phyloP scores from a whole-genome alignment of 2,329 filamentous ascomycete genomes.

The Fusarium nurragi region DNA sequence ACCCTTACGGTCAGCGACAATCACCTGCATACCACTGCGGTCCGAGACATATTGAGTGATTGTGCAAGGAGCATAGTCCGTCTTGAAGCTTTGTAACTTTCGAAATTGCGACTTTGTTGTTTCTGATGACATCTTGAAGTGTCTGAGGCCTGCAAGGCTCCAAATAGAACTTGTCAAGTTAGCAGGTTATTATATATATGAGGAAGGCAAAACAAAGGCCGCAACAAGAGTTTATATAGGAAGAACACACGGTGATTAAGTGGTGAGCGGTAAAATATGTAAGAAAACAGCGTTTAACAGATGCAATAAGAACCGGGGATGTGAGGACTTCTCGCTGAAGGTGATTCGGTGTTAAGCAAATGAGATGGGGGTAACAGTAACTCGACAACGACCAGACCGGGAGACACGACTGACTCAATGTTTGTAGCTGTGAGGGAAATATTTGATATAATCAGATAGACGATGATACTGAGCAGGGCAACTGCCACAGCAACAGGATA shows the following conservation, averaged over 20 bases:
- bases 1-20: conserved; percentile 90
- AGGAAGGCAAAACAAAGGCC: not conserved
- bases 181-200: conserved; percentile 1
- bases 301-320: not conserved
- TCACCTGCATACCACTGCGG: conserved; percentile 91
- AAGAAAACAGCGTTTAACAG: not conserved
- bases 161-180: conserved; percentile 35
- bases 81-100: conserved; percentile 84
- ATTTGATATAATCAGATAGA: conserved; percentile 14
- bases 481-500: conserved; percentile 34
- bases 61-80: conserved; percentile 86
- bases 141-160: conserved; percentile 30
- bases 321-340: not conserved
- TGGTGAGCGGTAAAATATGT: not conserved
- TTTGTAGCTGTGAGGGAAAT: not conserved
- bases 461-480: conserved; percentile 36
- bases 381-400: not conserved
- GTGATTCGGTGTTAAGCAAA: not conserved
- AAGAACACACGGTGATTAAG: not conserved
- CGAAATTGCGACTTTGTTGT: conserved; percentile 72
- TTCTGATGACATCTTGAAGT: conserved; percentile 62
- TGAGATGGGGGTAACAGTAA: not conserved
- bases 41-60: conserved; percentile 97
- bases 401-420: conserved; percentile 25
- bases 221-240: not conserved